These are phyloP conservation scores for Xylaria bambusicola DNA, from an alignment of 495 filamentous ascomycete species.

Conservation along the genomic window DNA sequence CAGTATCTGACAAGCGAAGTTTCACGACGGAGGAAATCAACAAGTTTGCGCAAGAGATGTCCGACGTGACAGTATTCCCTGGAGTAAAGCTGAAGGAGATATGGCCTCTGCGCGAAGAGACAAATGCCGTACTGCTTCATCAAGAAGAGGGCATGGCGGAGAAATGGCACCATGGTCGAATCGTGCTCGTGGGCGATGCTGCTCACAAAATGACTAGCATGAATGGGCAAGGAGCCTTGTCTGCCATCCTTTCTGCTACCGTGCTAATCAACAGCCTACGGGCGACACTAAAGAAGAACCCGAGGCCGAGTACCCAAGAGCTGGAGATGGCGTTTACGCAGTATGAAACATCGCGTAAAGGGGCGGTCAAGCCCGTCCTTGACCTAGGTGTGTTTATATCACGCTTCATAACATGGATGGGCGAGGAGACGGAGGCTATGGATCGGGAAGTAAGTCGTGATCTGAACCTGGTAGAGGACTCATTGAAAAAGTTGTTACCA, in stretches of 20 bases:
- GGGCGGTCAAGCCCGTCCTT: neutral
- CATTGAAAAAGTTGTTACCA: neutral
- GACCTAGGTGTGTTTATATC: neutral
- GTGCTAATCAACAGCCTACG: slow-evolving; percentile 42
- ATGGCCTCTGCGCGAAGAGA: slow-evolving; percentile 24
- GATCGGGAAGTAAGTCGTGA: slow-evolving; percentile 6
- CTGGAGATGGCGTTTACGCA: slow-evolving; percentile 15
- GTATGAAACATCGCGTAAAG: slow-evolving; percentile 14
- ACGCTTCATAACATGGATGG: slow-evolving; percentile 18
- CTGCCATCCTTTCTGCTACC: slow-evolving; percentile 40
- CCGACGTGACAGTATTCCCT: slow-evolving; percentile 31
- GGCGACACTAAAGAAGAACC: neutral
- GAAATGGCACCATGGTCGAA: slow-evolving; percentile 46
- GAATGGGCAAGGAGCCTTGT: slow-evolving; percentile 31
- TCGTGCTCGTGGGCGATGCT: slow-evolving; percentile 55
- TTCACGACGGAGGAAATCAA: slow-evolving; percentile 41
- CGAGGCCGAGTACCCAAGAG: slow-evolving; percentile 7
- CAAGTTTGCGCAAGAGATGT: slow-evolving; percentile 29
- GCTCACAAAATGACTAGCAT: slow-evolving; percentile 49
- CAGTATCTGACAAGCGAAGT: slow-evolving; percentile 14
- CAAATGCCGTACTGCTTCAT: slow-evolving; percentile 23
- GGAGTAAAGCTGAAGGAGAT: slow-evolving; percentile 35
- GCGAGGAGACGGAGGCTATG: slow-evolving; percentile 4
- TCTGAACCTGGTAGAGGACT: neutral
- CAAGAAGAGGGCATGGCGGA: slow-evolving; percentile 46